Percentiles rank a stretch among this genome's conserved stretches.
phyloP scores from a whole-genome alignment of 768 basidiomycete genomes.

The Collybia sp. region DNA sequence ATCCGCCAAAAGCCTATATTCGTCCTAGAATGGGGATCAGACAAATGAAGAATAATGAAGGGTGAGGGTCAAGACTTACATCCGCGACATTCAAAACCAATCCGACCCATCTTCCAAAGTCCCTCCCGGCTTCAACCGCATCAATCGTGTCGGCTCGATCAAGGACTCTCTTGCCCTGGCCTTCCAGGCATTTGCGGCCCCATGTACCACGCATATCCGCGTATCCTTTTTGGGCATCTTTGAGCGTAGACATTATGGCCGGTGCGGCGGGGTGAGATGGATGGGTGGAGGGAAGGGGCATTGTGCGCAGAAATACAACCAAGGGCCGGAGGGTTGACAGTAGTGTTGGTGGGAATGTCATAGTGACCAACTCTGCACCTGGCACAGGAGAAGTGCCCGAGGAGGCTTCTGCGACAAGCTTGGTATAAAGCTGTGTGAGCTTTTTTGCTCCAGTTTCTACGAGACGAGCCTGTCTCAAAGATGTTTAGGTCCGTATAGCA shows the following conservation, averaged over 20 bases:
- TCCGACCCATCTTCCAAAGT: slow-evolving; percentile 70
- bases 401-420: slow-evolving; percentile 81
- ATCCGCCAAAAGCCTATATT: slow-evolving; percentile 60
- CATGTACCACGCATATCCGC: slow-evolving; percentile 85
- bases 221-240: slow-evolving; percentile 77
- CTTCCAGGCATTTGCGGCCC: slow-evolving; percentile 71
- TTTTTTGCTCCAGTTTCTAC: slow-evolving; percentile 84
- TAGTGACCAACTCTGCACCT: slow-evolving; percentile 48
- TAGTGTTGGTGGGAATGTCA: slow-evolving; percentile 51
- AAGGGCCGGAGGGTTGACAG: slow-evolving; percentile 56
- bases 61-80: slow-evolving; percentile 28
- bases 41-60: neutral
- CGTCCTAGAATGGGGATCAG: slow-evolving; percentile 38
- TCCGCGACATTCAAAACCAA: slow-evolving; percentile 62
- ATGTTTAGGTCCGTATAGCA: neutral
- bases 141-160: slow-evolving; percentile 70
- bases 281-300: slow-evolving; percentile 76
- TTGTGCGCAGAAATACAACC: slow-evolving; percentile 61
- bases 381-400: slow-evolving; percentile 67
- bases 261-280: slow-evolving; percentile 77
- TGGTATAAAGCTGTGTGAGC: slow-evolving; percentile 78
- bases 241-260: slow-evolving; percentile 57
- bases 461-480: slow-evolving; percentile 48
- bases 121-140: slow-evolving; percentile 58
- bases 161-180: slow-evolving; percentile 61